Percentiles rank a stretch among this genome's conserved stretches.
phyloP scores from a whole-genome alignment of 352 stramenopile genomes.

The Phytophthora rubi region DNA sequence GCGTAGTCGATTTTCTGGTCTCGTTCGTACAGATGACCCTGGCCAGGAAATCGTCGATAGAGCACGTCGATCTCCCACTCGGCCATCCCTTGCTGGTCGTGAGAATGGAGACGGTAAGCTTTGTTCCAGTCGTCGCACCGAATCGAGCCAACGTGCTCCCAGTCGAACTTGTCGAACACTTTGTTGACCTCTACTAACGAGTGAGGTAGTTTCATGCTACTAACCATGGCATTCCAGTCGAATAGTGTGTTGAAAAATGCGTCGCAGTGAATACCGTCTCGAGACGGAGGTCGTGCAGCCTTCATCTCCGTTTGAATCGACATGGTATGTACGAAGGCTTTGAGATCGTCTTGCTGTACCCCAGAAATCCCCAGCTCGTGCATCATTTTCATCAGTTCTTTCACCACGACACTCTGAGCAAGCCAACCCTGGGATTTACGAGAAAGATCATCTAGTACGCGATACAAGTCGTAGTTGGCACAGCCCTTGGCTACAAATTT shows the following conservation, averaged over 20 bases:
- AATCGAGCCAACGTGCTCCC: slow-evolving; percentile 44
- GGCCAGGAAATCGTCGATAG: slow-evolving; percentile 39
- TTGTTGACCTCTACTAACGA: slow-evolving; percentile 54
- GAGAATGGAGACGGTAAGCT: slow-evolving; percentile 44
- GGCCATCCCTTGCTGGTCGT: slow-evolving; percentile 11
- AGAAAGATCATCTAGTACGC: slow-evolving; percentile 12
- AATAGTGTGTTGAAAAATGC: slow-evolving; percentile 55
- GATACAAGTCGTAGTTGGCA: slow-evolving; percentile 40
- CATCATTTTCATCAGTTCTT: slow-evolving; percentile 37
- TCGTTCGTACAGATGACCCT: not conserved
- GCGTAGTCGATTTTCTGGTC: slow-evolving; percentile 50
- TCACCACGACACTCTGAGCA: slow-evolving; percentile 7
- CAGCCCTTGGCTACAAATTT: slow-evolving; percentile 24
- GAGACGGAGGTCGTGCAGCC: not conserved
- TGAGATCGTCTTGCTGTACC: slow-evolving; percentile 13
- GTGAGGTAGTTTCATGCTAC: slow-evolving; percentile 38
- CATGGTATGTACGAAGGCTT: slow-evolving; percentile 7
- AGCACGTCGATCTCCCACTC: slow-evolving; percentile 57
- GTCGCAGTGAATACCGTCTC: slow-evolving; percentile 34
- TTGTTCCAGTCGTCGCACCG: slow-evolving; percentile 53
- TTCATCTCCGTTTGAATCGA: not conserved
- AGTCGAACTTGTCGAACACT: slow-evolving; percentile 58
- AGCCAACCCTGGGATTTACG: slow-evolving; percentile 18
- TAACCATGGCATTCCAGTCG: slow-evolving; percentile 46
- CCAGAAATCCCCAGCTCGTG: slow-evolving; percentile 9